Evolutionary conservation across 164 flowering plant species (phyloP).

Genomic region (Magnolia sinica): DNA sequence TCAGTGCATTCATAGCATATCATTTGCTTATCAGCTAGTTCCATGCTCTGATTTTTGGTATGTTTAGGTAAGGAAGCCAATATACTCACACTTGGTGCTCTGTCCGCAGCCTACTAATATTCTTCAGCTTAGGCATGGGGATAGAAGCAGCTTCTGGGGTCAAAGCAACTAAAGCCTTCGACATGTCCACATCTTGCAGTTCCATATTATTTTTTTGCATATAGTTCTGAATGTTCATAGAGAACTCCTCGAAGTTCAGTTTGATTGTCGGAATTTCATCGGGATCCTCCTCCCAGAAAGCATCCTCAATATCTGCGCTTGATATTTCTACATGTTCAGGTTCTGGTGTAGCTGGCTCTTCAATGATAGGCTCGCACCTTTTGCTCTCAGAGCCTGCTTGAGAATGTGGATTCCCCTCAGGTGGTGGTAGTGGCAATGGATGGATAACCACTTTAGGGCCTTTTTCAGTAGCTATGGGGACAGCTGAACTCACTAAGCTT

Average conservation of each 20-base stretch:
- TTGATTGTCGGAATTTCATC: conserved; percentile 87
- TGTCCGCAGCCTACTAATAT: conserved; percentile 55
- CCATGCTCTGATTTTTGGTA: not conserved
- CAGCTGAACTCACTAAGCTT: conserved; percentile 45
- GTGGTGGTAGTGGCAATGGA: conserved; percentile 31
- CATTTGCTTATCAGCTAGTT: not conserved
- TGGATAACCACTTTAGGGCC: conserved; percentile 8
- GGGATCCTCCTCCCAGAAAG: conserved; percentile 47
- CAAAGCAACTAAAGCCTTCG: conserved; percentile 64
- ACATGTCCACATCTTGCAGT: conserved; percentile 68
- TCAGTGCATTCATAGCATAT: not conserved
- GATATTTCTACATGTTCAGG: conserved; percentile 38
- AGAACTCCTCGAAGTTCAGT: conserved; percentile 65
- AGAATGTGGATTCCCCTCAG: conserved; percentile 18
- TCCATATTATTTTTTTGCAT: conserved; percentile 59
- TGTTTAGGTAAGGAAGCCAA: not conserved
- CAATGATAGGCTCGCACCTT: conserved; percentile 56
- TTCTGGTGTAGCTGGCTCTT: conserved; percentile 77
- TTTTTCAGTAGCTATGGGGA: conserved; percentile 26
- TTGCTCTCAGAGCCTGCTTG: conserved; percentile 10
- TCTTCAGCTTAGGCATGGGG: conserved; percentile 61
- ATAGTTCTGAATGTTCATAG: conserved; percentile 57
- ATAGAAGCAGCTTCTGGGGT: conserved; percentile 56
- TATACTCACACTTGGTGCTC: conserved; percentile 55
- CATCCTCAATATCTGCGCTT: conserved; percentile 70